Evolutionary conservation across 352 stramenopile species (phyloP).

Genomic region (Pythium brachiatum): DNA sequence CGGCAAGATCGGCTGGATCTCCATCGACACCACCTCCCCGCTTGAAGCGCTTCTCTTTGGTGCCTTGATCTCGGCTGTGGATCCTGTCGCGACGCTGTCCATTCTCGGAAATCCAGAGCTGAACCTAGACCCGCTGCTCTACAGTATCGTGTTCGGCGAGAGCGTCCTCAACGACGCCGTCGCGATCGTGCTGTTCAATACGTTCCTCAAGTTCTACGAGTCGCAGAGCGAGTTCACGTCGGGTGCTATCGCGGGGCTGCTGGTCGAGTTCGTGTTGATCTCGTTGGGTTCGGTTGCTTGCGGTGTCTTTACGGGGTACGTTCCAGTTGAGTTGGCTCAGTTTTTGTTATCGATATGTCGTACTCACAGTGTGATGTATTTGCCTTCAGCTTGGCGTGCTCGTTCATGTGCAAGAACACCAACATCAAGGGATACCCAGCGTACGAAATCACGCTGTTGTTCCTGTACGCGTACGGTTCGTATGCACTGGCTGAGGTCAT

Average conservation of each 20-base stretch:
- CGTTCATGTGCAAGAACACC: constrained; percentile 72
- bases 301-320: constrained; percentile 68
- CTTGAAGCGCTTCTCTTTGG: constrained; percentile 96
- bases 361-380: neutral
- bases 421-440: constrained; percentile 79
- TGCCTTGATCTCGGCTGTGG: constrained; percentile 93
- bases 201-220: constrained; percentile 90
- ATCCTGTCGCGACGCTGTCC: constrained; percentile 95
- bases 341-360: neutral
- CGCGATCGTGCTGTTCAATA: constrained; percentile 97
- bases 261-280: constrained; percentile 78
- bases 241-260: constrained; percentile 48
- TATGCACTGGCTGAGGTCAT: constrained; percentile 67
- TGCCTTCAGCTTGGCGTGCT: constrained; percentile 59
- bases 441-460: constrained; percentile 75
- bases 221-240: constrained; percentile 73
- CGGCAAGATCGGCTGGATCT: constrained; percentile 70
- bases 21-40: constrained; percentile 90
- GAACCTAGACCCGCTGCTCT: constrained; percentile 85
- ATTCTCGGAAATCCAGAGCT: constrained; percentile 94
- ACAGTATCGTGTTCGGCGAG: constrained; percentile 96
- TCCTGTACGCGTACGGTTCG: constrained; percentile 68
- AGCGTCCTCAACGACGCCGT: constrained; percentile 97
- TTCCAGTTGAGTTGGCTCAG: too few species aligned
- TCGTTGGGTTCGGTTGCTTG: constrained; percentile 77